phyloP scores from a whole-genome alignment of 176 grass and related monocot species.

The Zizania latifolia region DNA sequence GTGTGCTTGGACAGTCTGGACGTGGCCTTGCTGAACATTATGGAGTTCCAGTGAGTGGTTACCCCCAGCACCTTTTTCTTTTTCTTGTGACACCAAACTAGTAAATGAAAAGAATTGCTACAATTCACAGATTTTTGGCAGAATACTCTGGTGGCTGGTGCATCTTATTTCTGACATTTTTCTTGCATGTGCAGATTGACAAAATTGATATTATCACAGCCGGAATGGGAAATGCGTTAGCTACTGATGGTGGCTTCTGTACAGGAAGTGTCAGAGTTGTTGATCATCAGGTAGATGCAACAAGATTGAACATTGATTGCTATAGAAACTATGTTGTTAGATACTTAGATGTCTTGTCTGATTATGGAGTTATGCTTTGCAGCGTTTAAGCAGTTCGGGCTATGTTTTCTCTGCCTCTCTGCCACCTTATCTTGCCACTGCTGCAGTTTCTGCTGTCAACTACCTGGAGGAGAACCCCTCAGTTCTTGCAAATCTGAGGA shows the following conservation, averaged over 20 bases:
- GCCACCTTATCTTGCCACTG: slow-evolving; percentile 88
- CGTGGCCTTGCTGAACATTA: slow-evolving; percentile 90
- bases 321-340: slow-evolving; percentile 1
- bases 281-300: slow-evolving; percentile 79
- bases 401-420: slow-evolving; percentile 97
- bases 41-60: slow-evolving; percentile 65
- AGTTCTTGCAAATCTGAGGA: slow-evolving; percentile 58
- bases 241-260: slow-evolving; percentile 94
- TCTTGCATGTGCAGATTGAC: slow-evolving; percentile 62
- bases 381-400: slow-evolving; percentile 86
- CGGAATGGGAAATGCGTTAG: slow-evolving; percentile 95
- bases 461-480: slow-evolving; percentile 80
- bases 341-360: slow-evolving; percentile 30
- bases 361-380: slow-evolving; percentile 28
- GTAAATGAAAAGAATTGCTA: background rate
- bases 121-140: slow-evolving; percentile 8
- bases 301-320: slow-evolving; percentile 14
- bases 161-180: slow-evolving; percentile 16
- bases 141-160: too few species aligned
- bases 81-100: background rate
- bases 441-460: slow-evolving; percentile 82
- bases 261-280: slow-evolving; percentile 90
- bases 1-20: slow-evolving; percentile 83
- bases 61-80: background rate
- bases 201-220: slow-evolving; percentile 98